Conservation (phyloP, 139 green algal genomes). For the Picochlorum sp. region DNA sequence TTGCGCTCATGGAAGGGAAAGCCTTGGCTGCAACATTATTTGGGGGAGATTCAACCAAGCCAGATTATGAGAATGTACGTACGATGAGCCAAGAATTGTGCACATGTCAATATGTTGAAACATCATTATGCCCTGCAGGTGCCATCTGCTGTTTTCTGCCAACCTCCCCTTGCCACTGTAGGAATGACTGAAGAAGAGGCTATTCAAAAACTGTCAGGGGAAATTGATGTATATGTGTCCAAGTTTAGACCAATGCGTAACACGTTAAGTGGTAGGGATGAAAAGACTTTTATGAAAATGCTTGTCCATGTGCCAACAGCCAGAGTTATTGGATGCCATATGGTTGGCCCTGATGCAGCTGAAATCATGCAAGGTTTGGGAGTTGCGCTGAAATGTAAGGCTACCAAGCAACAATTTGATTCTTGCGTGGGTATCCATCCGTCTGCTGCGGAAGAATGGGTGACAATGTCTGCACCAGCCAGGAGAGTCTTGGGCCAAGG, state of each 20-base stretch:
- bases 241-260: conserved; percentile 89
- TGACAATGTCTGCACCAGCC: conserved; percentile 72
- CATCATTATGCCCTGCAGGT: conserved; percentile 2
- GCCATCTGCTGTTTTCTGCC: conserved; percentile 72
- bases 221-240: conserved; percentile 77
- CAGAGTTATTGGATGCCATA: conserved; percentile 83
- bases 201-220: conserved; percentile 19
- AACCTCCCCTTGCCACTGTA: conserved; percentile 81
- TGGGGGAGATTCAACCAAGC: conserved; percentile 55
- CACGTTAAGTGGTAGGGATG: conserved; percentile 66
- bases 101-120: conserved; percentile 11
- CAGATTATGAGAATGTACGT: conserved; percentile 57
- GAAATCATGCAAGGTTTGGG: conserved; percentile 98
- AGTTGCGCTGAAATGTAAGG: conserved; percentile 86
- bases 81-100: conserved; percentile 15
- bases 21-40: conserved; percentile 77
- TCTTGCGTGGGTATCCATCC: conserved; percentile 89
- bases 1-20: conserved; percentile 95
- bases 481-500: conserved; percentile 26
- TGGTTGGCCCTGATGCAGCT: conserved; percentile 78
- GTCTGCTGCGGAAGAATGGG: conserved; percentile 91
- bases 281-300: conserved; percentile 66
- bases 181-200: conserved; percentile 86
- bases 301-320: conserved; percentile 72
- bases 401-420: conserved; percentile 91